Evolutionary conservation across 129 eudicot species (phyloP).

Genomic region (Flaveria sonorensis): DNA sequence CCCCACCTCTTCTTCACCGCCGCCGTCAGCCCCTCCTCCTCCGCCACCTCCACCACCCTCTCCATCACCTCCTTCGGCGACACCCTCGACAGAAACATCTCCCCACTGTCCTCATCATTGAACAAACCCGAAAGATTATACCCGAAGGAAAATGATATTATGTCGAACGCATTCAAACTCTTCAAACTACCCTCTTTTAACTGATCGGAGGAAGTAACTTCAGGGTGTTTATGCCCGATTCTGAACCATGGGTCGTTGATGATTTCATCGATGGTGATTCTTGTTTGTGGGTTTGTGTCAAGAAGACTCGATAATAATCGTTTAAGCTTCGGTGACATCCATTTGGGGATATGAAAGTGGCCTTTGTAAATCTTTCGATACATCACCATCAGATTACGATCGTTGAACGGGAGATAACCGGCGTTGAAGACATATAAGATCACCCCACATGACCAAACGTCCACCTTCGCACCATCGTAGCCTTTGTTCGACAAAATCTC

Average conservation of each 20-base stretch:
- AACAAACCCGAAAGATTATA: constrained; percentile 59
- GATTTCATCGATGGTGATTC: no score
- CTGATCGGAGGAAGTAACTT: no score
- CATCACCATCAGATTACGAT: constrained; percentile 63
- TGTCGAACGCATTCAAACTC: no score
- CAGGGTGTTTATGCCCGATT: no score
- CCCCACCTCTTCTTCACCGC: constrained; percentile 36
- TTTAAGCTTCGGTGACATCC: constrained; percentile 66
- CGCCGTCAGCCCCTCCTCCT: constrained; percentile 46
- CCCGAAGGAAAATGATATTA: constrained; percentile 65
- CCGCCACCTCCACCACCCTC: constrained; percentile 39
- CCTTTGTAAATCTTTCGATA: constrained; percentile 63
- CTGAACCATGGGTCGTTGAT: no score
- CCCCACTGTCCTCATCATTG: constrained; percentile 32
- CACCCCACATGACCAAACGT: constrained; percentile 71
- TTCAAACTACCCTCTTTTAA: no score
- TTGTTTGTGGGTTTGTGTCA: no score
- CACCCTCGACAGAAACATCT: constrained; percentile 49
- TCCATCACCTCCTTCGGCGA: constrained; percentile 53
- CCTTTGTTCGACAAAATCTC: constrained; percentile 68
- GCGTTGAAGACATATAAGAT: constrained; percentile 53
- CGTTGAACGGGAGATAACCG: constrained; percentile 68
- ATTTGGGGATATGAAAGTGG: constrained; percentile 58
- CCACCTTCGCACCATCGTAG: constrained; percentile 70
- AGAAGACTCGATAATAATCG: no score